Base-by-base conservation (phyloP, 192 early-diverging fungal genomes). In the Physocladia obscura region DNA sequence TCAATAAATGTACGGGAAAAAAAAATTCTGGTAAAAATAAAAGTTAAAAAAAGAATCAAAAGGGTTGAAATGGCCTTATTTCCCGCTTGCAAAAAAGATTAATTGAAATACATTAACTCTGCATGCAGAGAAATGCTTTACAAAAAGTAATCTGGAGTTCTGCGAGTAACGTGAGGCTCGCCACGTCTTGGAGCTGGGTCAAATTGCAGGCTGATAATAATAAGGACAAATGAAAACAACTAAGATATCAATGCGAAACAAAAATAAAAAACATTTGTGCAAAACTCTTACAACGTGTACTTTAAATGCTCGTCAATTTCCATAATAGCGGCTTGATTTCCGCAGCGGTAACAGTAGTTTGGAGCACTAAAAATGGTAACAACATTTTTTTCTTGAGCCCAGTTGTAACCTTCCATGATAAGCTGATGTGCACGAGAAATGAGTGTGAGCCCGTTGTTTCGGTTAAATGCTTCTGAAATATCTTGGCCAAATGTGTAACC, bases 291-390 rank as follows among this genome's bases (percentile, higher is more conserved):
- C 91, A 98, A 99, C 56, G 95, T 96, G 79, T 98, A 97, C 87
- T 98, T 98, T 82, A 99, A 82, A 79, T 97, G 89, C 81, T 99
- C 95, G 75, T 99, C 97, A 73, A 99, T 91, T 77, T 99, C 97
- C 97, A 99, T 98, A 75, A 99, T 99, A 31, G 97, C 97, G 29
- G 97, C 97, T 86, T 98, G 95, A 77, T 99, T 99, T 52, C 97
- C 97, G 74, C 97, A 99, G 48, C 97, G 89, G 88, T 99, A 99
- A 79, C 97, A 97, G 83, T 99, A 99, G 81, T 99, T 99, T 32
- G 97, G 97, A 47, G 97, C 97, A 80, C 90, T 92, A 76, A 99
- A 99, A 65, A 99, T 99, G 26, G 97, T 99, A 15, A 99, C 97
- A 2, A 96, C 94, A 78, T 99, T 98, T 79, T 91, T 89, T 57